These are phyloP conservation scores for Xylaria curta DNA, from an alignment of 495 filamentous ascomycete species.

Conservation along the genomic window DNA sequence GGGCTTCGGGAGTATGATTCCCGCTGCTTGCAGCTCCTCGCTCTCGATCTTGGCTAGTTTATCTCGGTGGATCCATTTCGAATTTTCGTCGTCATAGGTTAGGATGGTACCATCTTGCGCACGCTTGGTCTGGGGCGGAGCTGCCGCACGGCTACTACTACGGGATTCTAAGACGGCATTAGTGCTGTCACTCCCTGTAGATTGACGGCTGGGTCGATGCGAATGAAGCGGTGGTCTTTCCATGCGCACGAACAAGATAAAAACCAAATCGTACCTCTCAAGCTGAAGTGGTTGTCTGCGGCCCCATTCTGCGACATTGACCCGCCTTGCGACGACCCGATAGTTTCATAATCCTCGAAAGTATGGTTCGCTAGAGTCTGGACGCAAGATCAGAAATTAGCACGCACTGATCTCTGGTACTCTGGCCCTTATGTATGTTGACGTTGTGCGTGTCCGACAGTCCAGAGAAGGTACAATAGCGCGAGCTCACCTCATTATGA, in stretches of 20 bases:
- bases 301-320: conserved; percentile 45
- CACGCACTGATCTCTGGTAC: neutral
- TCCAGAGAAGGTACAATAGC: neutral
- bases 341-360: conserved; percentile 31
- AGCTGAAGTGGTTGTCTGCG: conserved; percentile 27
- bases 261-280: conserved; percentile 32
- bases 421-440: neutral
- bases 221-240: neutral
- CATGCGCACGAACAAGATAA: neutral
- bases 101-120: conserved; percentile 13
- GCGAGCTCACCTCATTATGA: conserved; percentile 46
- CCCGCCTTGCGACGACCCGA: conserved; percentile 26
- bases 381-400: conserved; percentile 17
- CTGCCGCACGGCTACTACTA: conserved; percentile 43
- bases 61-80: conserved; percentile 95
- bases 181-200: neutral
- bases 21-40: conserved; percentile 87
- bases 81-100: conserved; percentile 58
- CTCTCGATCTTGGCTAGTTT: conserved; percentile 94
- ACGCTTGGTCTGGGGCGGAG: conserved; percentile 14
- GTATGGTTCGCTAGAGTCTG: conserved; percentile 34
- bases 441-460: neutral
- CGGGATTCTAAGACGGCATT: conserved; percentile 19
- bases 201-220: neutral
- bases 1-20: conserved; percentile 71